Evolutionary conservation across 306 rosid genomes (phyloP).

Genomic region (Albizia julibrissin): DNA sequence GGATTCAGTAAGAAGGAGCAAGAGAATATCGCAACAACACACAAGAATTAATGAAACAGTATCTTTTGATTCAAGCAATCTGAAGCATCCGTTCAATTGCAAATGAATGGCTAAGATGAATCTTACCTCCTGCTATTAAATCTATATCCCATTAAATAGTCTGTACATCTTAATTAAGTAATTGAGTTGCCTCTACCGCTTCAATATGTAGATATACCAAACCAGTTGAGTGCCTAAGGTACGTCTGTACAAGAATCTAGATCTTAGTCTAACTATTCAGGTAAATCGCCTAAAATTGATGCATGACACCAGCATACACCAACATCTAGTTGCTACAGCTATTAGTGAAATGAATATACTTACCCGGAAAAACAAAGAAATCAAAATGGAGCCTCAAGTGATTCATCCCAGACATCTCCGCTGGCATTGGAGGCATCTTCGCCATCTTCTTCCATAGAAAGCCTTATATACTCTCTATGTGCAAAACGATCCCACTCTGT

Average conservation of each 20-base stretch:
- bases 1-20: not conserved
- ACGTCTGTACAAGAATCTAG: conserved; percentile 2
- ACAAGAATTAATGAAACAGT: not conserved
- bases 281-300: not conserved
- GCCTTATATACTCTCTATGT: conserved; percentile 96
- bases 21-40: not conserved
- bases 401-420: conserved; percentile 99
- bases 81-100: not conserved
- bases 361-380: conserved; percentile 40
- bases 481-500: conserved; percentile 99
- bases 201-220: not conserved
- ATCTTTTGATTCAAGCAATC: not conserved
- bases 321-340: conserved; percentile 9
- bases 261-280: not conserved
- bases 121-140: not conserved
- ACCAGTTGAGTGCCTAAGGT: not conserved
- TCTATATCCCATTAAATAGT: not conserved
- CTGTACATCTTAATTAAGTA: not conserved
- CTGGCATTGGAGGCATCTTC: conserved; percentile 99
- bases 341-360: conserved; percentile 12
- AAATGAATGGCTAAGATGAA: not conserved
- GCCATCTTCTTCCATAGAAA: conserved; percentile 99
- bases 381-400: conserved; percentile 98
- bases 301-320: conserved; percentile 10
- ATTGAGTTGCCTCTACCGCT: not conserved